Base-by-base conservation (phyloP, 2,329 filamentous ascomycete species). In the Onygena corvina region DNA sequence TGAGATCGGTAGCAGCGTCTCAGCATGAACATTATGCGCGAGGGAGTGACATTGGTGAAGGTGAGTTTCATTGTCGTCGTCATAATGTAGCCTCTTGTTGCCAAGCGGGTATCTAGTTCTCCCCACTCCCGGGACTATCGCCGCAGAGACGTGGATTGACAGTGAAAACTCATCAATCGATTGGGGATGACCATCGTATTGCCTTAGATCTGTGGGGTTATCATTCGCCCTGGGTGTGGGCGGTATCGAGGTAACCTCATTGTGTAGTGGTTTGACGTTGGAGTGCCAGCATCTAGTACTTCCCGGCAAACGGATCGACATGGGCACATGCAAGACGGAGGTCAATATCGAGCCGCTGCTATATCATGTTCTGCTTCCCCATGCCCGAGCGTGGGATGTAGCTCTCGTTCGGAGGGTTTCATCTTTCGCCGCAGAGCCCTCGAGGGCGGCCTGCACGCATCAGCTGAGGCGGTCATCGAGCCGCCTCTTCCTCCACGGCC, bases 391-490 rank as follows among this genome's bases (percentile, higher is more conserved):
- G 8, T 3, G 29, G 3, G 29, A 11, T 11, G 29, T 12, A 4
- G 8, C 29, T 12, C 29, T 31, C 29, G 9, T n/a, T n/a, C n/a
- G n/a, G n/a, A 12, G 4, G 3, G 29, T 31, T 31, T 31, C 9
- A 31, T 31, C 29, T 31, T 12, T 29, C 11, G 29, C 29, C 8
- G 29, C 29, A 31, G n/a, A 31, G 4, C 9, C 3, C 3, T 11
- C 8, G 9, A 11, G 29, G 29, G n/a, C n/a, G n/a, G 29, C 9
- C n/a, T 12, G 29, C 9, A 31, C 4, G 9, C 36, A 42, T 42
- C 36, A 42, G 36, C 36, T 42, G 36, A 42, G 25, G 14, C 12
- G 21, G 36, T 42, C 36, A 42, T 8, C 36, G 11, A 42, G 36
- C 11, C 7, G 36, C 11, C 11, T 12, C 21, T 23, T 25, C 25